Evolutionary conservation across 805 yeast species (phyloP), one percentile per base, ranked within the genome.

Genomic region (Sungouiella thailandica): DNA sequence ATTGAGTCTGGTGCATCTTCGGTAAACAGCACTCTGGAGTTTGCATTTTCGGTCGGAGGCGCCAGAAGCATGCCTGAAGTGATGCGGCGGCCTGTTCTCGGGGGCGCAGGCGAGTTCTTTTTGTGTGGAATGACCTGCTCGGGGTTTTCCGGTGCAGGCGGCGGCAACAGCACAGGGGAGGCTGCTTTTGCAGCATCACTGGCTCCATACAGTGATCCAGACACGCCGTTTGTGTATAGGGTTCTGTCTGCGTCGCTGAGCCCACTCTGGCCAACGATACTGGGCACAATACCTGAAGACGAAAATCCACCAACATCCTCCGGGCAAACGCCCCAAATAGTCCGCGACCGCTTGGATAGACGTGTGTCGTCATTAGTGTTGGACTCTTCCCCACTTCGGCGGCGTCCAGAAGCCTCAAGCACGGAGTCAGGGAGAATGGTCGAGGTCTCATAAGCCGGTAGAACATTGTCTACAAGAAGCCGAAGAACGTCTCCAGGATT

Each of bases 21-120:
- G 23, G 36, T 39, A 19, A 36, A 39, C 14, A 30, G 22, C 7
- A 15, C 23, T 17, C 25, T 28, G 17, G 35, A 13, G 14, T 8
- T 17, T 5, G 26, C 15, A 4, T 13, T 17, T 9, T 25, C 24
- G 5, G 29, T 28, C 5, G 52, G 44, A 1, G 71, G 70, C 12
- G 53, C 47, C 22, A 42, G 52, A 18, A 65, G 50, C 72, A 65
- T 65, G 4, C 72, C 72, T 1, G 69, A 62, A 7, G 70, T 65
- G 23, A 65, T 62, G 17, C 70, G 46, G 11, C 29, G 34, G 4
- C 45, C 47, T 15, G 41, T 39, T 9, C 36, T 40, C 8, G 47
- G 50, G 15, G 38, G 36, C 13, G 32, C 31, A 1, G 46, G 47
- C 7, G 47, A 40, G 13, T 29, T 12, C 11, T 36, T 30, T 36